Evolutionary conservation across 169 alveolate genomes (phyloP).

Genomic region (Plasmodium chabaudi): DNA sequence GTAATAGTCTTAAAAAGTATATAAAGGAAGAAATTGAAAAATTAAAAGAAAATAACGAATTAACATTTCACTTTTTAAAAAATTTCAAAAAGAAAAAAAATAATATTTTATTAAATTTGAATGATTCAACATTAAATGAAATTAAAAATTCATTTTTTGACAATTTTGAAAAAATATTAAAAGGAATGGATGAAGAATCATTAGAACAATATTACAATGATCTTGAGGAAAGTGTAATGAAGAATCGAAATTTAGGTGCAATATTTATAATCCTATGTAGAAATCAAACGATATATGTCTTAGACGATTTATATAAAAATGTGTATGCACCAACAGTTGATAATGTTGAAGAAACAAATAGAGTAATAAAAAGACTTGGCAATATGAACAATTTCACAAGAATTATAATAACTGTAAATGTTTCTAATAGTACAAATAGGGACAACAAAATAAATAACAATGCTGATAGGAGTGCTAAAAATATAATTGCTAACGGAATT

Average conservation of each 20-base stretch:
- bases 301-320: conserved; percentile 28
- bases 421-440: conserved; percentile 21
- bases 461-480: neutral
- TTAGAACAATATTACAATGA: conserved; percentile 4
- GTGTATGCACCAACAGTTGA: neutral
- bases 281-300: conserved; percentile 31
- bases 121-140: conserved; percentile 12
- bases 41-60: conserved; percentile 40
- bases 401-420: conserved; percentile 1
- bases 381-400: conserved; percentile 21
- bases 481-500: neutral
- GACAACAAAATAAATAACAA: neutral
- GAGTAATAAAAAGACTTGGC: conserved; percentile 20
- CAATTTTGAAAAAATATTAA: conserved; percentile 9
- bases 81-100: conserved; percentile 28
- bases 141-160: conserved; percentile 34
- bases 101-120: conserved; percentile 21
- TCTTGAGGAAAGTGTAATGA: conserved; percentile 32
- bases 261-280: conserved; percentile 34
- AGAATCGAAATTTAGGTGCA: conserved; percentile 10
- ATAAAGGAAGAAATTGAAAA: conserved; percentile 59
- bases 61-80: conserved; percentile 14
- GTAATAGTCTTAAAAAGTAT: conserved; percentile 10
- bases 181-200: neutral
- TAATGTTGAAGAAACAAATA: neutral